Conservation (phyloP, 2,329 filamentous ascomycete species). For the Sphaerulina musiva region DNA sequence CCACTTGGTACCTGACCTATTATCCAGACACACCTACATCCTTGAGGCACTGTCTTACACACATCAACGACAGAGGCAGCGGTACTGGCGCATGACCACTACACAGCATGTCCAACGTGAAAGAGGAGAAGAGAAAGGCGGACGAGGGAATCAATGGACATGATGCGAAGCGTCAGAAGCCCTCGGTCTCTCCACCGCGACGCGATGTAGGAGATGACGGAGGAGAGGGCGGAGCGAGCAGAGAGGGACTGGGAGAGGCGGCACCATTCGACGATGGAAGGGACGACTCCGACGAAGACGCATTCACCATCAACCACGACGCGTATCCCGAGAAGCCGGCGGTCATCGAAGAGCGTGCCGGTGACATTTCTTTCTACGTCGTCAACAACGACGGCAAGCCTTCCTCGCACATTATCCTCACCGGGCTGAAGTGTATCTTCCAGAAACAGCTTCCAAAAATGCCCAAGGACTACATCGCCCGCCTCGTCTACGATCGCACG, state of each 20-base stretch:
- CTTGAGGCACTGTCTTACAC: neutral
- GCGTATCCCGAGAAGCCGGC: conserved; percentile 92
- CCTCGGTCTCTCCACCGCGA: conserved; percentile 35
- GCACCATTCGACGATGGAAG: conserved; percentile 3
- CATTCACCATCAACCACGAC: conserved; percentile 34
- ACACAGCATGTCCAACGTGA: conserved; percentile 15
- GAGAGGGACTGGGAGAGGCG: no score
- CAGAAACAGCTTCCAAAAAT: conserved; percentile 98
- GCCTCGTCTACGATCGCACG: conserved; percentile 92
- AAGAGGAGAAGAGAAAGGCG: conserved; percentile 61
- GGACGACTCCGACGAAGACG: conserved; percentile 14
- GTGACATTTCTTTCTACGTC: conserved; percentile 93
- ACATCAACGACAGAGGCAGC: neutral
- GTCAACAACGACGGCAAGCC: conserved; percentile 91
- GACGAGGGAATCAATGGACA: conserved; percentile 53
- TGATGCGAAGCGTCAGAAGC: conserved; percentile 59
- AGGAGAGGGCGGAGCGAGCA: no score
- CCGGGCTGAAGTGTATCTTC: conserved; percentile 93
- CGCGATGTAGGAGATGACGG: neutral
- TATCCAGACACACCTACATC: neutral
- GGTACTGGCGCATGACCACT: conserved; percentile 1
- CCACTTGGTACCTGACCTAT: neutral
- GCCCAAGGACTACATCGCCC: conserved; percentile 98
- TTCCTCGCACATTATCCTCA: conserved; percentile 88
- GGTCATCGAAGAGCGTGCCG: conserved; percentile 85